Evolutionary conservation across 2,329 filamentous ascomycete species (phyloP), one percentile per base, ranked within the genome.

Genomic region (Leptoxyphium fumago): DNA sequence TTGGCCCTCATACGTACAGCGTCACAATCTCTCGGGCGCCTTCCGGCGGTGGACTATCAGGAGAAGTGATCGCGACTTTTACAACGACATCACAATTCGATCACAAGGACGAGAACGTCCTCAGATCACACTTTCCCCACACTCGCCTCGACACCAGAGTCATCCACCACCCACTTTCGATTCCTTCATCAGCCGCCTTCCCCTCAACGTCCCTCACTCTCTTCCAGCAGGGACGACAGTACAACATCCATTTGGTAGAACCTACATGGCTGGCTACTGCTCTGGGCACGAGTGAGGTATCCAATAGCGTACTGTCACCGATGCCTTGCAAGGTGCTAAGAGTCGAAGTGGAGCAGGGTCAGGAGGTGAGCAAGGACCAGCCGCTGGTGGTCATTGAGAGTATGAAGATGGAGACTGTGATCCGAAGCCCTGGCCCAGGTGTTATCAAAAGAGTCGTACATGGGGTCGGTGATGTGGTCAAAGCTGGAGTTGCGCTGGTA

Each of bases 301-400:
- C 79, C 6, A 88, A 89, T 47, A 91, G 82, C 43, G 86, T 96
- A 1, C 72, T 84, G 18, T 86, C 91, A 17, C 91, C 91, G 0
- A 98, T 98, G 91, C 91, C 91, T 1, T 96, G 91, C 66, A 96
- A 96, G 67, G 82, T 98, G 21, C 67, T 98, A 48, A 78, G 85
- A 51, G 91, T 95, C 40, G 84, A 94, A 62, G 86, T 95, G 0
- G 66, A 73, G 26, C 86, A 86, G 53, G 91, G 91, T 0, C 78
- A 94, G 50, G 66, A 64, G 40, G 91, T 98, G 13, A 78, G 79
- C 59, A 93, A 89, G 67, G 88, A 89, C 39, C 79, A 89, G 45
- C 78, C 86, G 6, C 67, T 98, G 46, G 84, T 96, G 10, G 87
- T 96, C 5, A 64, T 64, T 47, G 64, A 66, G 56, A 70, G 66